Percentiles rank a stretch among this genome's conserved stretches.
Evolutionary conservation across 1,284 basidiomycete species (phyloP).

Genomic region (Sporisorium reilianum): DNA sequence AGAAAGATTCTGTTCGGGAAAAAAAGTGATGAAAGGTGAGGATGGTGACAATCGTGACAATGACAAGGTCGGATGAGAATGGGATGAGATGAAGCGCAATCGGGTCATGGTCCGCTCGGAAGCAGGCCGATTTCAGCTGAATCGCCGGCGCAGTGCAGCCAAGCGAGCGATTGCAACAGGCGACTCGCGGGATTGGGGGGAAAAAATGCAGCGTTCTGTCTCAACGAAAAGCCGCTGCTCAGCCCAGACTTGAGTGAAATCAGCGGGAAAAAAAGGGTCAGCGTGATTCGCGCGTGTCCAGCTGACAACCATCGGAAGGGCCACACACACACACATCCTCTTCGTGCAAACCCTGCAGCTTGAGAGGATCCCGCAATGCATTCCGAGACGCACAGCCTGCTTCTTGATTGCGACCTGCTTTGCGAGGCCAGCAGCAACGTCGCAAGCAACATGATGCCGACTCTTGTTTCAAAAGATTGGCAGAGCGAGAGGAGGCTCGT

Average conservation of each 20-base stretch:
- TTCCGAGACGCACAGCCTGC: background rate
- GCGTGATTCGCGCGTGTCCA: background rate
- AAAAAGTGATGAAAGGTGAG: background rate
- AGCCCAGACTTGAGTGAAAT: too few species aligned
- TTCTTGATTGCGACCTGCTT: too few species aligned
- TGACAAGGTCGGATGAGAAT: background rate
- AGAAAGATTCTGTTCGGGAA: background rate
- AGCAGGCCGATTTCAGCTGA: slow-evolving; percentile 7
- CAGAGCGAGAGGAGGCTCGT: too few species aligned
- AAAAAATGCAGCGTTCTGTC: background rate
- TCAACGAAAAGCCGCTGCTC: too few species aligned
- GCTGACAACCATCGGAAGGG: too few species aligned
- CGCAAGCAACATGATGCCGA: too few species aligned
- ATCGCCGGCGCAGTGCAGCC: slow-evolving; percentile 10
- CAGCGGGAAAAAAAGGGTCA: background rate
- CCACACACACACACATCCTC: too few species aligned
- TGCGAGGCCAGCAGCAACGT: background rate
- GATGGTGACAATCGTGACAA: background rate
- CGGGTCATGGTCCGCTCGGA: background rate
- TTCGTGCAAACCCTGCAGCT: background rate
- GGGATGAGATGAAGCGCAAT: background rate
- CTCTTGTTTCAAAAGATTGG: too few species aligned
- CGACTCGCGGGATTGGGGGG: background rate
- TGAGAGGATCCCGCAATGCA: background rate
- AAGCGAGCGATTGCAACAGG: background rate